Evolutionary conservation across 116 monocot genomes (phyloP), one percentile per base, ranked within the genome.

Genomic region (Papilionanthe hybrid): DNA sequence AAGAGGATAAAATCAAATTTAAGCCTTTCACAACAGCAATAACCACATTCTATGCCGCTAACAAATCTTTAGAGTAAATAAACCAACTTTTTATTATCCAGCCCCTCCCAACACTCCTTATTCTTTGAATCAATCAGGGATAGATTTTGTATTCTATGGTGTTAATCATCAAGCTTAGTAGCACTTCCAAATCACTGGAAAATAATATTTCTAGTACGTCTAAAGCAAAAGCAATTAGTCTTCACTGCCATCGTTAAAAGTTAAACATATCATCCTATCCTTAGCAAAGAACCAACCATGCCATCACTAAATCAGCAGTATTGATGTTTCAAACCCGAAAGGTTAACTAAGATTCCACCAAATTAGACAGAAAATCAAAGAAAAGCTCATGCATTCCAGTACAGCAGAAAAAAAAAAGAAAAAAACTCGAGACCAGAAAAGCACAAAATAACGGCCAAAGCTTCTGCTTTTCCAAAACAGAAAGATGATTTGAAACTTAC

Each of bases 401-500:
- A 23, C 7, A 7, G 25, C 7, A 63, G n/a, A n/a, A n/a, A n/a
- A n/a, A n/a, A n/a, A n/a, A n/a, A n/a, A n/a, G n/a, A n/a, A 63
- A 63, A 3, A 12, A 22, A 6, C 25, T 22, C 5, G 23, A 9
- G 23, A 53, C 15, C 63, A 63, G 25, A 63, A 23, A 63, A 23
- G 53, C 53, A 17, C 63, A 23, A 63, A 63, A 63, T 63, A 20
- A 63, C 9, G 12, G n/a, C n/a, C 22, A 63, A 23, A 8, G 25
- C 17, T 15, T 53, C 53, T 15, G 13, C 15, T 13, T 53, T 53
- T 53, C 4, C 23, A 23, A 22, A 23, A 63, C 22, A 22, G 7
- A 20, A 58, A 63, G 25, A 22, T 63, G 8, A 63, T 12, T 25
- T 63, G n/a, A 63, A 63, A 22, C 84, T 74, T 12, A 94, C 94